A percentile compares a stretch with the other conserved stretches of the same genome.
These are phyloP conservation scores for Jaltomata sinuosa DNA, from an alignment of 257 asterid genomes.

Conservation along the genomic window DNA sequence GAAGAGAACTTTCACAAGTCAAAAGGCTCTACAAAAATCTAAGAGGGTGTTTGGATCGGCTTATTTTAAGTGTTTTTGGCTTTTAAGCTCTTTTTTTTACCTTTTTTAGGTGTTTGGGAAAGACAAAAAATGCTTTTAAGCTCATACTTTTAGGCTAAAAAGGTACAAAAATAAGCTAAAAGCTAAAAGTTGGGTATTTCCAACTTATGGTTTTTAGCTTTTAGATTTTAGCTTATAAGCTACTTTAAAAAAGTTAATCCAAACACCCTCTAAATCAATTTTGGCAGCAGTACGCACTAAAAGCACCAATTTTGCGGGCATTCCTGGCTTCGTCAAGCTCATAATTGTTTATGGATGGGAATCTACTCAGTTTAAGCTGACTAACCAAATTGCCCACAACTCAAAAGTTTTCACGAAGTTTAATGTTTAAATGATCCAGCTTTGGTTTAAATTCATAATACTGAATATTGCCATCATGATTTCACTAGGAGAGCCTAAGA, in stretches of 20 bases:
- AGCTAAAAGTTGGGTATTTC: too few relatives aligned
- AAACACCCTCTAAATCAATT: not conserved
- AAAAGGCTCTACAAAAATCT: not conserved
- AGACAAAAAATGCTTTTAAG: too few relatives aligned
- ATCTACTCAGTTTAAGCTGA: not conserved
- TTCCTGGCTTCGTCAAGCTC: not conserved
- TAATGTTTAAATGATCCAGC: not conserved
- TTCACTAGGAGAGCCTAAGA: not conserved
- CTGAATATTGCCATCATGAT: not conserved
- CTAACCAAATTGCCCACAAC: not conserved
- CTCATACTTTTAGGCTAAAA: too few relatives aligned
- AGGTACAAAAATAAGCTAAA: too few relatives aligned
- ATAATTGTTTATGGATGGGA: not conserved
- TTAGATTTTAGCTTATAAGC: too few relatives aligned
- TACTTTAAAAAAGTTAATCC: too few relatives aligned
- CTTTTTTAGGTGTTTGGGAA: too few relatives aligned
- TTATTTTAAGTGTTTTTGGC: too few relatives aligned
- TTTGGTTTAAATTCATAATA: not conserved
- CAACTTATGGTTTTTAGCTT: too few relatives aligned
- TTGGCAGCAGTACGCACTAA: not conserved
- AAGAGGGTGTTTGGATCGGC: too few relatives aligned
- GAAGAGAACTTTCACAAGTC: not conserved
- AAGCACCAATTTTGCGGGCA: not conserved
- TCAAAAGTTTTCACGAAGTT: not conserved
- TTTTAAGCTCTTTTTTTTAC: too few relatives aligned